Conservation (phyloP, 176 grass and related monocot genomes). For the Chloris gayana region DNA sequence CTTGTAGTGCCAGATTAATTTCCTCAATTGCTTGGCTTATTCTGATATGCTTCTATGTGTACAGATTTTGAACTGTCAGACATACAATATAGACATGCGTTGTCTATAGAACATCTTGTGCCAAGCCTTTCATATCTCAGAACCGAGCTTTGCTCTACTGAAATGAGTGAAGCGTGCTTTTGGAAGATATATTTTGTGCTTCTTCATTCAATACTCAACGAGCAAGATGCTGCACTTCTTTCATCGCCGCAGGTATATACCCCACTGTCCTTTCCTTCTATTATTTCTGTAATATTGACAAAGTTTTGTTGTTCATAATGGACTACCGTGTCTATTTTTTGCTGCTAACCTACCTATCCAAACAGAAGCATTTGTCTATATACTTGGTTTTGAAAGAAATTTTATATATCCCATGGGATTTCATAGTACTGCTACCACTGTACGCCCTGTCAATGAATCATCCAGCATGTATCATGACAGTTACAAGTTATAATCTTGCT, state of each 20-base stretch:
- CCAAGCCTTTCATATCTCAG: constrained; percentile 67
- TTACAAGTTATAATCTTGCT: background rate
- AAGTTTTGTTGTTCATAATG: background rate
- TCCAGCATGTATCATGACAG: constrained; percentile 13
- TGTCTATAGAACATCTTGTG: constrained; percentile 58
- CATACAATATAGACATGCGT: constrained; percentile 64
- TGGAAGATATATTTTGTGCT: constrained; percentile 94
- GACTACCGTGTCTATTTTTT: constrained; percentile 25
- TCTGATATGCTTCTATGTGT: constrained; percentile 22
- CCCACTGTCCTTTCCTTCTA: constrained; percentile 4
- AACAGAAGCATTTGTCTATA: background rate
- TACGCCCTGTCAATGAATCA: background rate
- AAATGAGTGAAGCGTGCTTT: constrained; percentile 75
- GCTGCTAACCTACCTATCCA: background rate
- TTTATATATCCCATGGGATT: constrained; percentile 11
- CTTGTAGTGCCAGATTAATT: constrained; percentile 1
- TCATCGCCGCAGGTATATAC: constrained; percentile 60
- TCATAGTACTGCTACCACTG: background rate
- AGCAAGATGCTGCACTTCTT: constrained; percentile 62
- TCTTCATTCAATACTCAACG: constrained; percentile 63
- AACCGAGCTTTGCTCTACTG: constrained; percentile 59
- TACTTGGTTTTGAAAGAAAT: background rate
- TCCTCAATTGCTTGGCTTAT: constrained; percentile 24
- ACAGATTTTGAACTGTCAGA: constrained; percentile 78
- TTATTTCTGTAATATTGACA: background rate